These are phyloP conservation scores for Coemansia sp. DNA, from an alignment of 192 early-diverging fungal species.

Conservation along the genomic window DNA sequence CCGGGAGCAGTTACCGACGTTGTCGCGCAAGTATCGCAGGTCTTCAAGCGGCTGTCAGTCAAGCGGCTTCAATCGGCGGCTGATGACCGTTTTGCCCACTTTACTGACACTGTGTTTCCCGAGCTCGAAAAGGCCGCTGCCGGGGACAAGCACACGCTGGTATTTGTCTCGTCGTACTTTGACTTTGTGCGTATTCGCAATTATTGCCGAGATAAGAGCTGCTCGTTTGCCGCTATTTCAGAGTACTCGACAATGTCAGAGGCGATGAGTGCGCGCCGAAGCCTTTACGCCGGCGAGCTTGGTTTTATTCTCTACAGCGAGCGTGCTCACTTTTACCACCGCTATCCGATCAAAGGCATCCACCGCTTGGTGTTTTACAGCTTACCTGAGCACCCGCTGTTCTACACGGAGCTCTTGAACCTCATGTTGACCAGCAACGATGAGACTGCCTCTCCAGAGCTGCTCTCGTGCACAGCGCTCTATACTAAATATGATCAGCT, in stretches of 20 bases:
- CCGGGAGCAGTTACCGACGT: conserved; percentile 80
- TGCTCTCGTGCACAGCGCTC: conserved; percentile 65
- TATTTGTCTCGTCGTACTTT: conserved; percentile 94
- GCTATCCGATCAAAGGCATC: conserved; percentile 82
- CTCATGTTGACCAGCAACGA: conserved; percentile 56
- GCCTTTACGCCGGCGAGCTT: conserved; percentile 81
- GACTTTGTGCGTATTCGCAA: conserved; percentile 96
- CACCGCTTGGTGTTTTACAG: conserved; percentile 89
- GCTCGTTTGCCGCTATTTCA: conserved; percentile 76
- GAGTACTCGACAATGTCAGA: conserved; percentile 89
- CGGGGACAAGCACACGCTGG: conserved; percentile 62
- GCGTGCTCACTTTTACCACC: conserved; percentile 95
- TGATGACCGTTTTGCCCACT: conserved; percentile 85
- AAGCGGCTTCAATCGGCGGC: conserved; percentile 62
- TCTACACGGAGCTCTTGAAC: conserved; percentile 91
- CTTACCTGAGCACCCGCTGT: conserved; percentile 81
- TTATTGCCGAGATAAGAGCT: conserved; percentile 75
- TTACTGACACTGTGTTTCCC: conserved; percentile 67
- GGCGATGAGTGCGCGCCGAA: conserved; percentile 73
- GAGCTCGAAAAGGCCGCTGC: conserved; percentile 59
- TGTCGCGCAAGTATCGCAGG: conserved; percentile 76
- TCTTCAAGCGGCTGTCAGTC: conserved; percentile 76
- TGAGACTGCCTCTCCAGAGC: conserved; percentile 50
- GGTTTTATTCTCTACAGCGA: conserved; percentile 87
- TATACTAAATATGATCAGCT: conserved; percentile 86